Base-by-base conservation (phyloP, 75 land plant species). In the Pinus tabuliformis region DNA sequence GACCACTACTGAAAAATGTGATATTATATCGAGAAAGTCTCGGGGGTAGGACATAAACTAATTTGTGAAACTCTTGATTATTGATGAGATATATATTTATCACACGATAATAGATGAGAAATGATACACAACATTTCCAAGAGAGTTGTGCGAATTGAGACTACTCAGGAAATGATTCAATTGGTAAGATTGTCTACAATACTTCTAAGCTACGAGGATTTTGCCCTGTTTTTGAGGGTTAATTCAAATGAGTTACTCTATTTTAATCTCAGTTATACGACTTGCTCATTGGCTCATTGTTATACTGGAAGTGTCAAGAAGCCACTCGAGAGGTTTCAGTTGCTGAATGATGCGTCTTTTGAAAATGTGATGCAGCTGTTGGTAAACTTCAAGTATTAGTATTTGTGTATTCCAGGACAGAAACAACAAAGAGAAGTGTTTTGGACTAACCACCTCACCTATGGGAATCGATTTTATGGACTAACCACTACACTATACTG, bases 1-100 rank as follows among this genome's bases (percentile, higher is more conserved):
- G 18, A 93, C 99, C 42, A 96, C 99, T 36, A 93, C 99, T 75
- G 97, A 96, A 83, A 96, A 96, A 81, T 96, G 99, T 97, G 99
- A 93, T 82, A 96, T 96, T 74, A 88, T 96, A 13, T 93, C 99
- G 4, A 80, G 99, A 56, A 96, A 96, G 78, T 91, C 99, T 61
- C 93, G n/a, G 97, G 20, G 99, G 94, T 70, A 88, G 97, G 36
- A 92, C 97, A 4, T 92, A 94, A 52, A 96, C 99, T 14, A 96
- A 76, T 79, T 94, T 73, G 99, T 96, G 71, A 96, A 89, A 77
- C 91, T 96, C 57, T 78, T 96, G 52, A 93, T 93, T 59, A 84
- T 96, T 82, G 99, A 96, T 86, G 99, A 96, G 73, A 92, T 96
- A 72, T 97, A 96, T 82, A 89, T 96, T 28, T n/a, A n/a, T 83